Conservation (phyloP, 2,329 filamentous ascomycete species). For the Cryphonectria nitschkei region DNA sequence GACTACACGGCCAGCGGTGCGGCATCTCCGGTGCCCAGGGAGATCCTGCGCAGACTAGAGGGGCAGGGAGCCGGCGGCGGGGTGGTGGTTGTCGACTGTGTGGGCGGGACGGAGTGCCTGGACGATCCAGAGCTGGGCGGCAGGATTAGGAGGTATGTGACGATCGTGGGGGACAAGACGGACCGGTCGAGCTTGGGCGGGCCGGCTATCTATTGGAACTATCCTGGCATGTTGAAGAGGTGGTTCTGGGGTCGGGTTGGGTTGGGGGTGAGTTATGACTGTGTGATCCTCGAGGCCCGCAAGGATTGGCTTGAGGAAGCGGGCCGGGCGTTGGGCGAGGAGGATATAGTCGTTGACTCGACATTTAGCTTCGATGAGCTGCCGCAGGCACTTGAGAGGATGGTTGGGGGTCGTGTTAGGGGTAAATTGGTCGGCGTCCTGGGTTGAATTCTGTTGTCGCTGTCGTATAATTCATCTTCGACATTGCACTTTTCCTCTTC, state of each 20-base stretch:
- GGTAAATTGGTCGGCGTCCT: slow-evolving; percentile 4
- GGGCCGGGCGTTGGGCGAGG: not conserved
- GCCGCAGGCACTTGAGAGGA: slow-evolving; percentile 14
- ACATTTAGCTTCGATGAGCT: slow-evolving; percentile 13
- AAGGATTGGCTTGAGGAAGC: slow-evolving; percentile 18
- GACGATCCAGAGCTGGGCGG: slow-evolving; percentile 4
- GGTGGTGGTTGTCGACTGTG: slow-evolving; percentile 16
- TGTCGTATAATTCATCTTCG: too few species aligned
- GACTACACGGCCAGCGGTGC: slow-evolving; percentile 5
- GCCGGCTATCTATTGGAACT: slow-evolving; percentile 12
- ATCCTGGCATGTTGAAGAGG: slow-evolving; percentile 8
- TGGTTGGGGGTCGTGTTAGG: slow-evolving; percentile 11
- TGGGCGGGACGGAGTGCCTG: slow-evolving; percentile 16
- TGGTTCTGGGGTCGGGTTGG: slow-evolving; percentile 7
- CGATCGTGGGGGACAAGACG: slow-evolving; percentile 18
- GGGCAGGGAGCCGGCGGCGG: not conserved
- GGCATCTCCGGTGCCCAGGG: not conserved
- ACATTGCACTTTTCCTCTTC: too few species aligned
- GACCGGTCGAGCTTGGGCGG: slow-evolving; percentile 15
- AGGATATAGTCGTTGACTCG: slow-evolving; percentile 11
- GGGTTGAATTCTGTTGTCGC: not conserved
- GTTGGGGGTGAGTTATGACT: slow-evolving; percentile 6
- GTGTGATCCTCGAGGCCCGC: slow-evolving; percentile 13
- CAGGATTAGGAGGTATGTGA: slow-evolving; percentile 12
- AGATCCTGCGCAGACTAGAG: slow-evolving; percentile 3